phyloP scores from a whole-genome alignment of 139 green algal species.

The Coccomyxa sp. region DNA sequence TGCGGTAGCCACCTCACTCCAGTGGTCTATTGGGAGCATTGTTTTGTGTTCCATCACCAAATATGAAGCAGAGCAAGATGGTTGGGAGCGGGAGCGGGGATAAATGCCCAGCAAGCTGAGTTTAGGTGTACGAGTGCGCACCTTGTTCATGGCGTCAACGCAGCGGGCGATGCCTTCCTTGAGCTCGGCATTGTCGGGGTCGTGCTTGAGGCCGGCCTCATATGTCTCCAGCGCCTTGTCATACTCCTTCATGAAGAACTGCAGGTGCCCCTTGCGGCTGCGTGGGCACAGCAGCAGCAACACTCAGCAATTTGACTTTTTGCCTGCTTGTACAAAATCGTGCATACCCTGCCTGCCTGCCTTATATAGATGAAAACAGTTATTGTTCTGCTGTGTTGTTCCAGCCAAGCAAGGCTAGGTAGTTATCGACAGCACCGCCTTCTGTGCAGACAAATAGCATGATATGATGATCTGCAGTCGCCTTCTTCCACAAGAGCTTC shows the following conservation, averaged over 20 bases:
- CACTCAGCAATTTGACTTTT: too few relatives aligned
- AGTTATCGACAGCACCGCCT: too few relatives aligned
- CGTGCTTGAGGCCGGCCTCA: constrained; percentile 70
- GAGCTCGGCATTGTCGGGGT: constrained; percentile 90
- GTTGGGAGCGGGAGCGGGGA: too few relatives aligned
- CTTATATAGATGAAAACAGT: too few relatives aligned
- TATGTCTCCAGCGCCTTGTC: constrained; percentile 27
- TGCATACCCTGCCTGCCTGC: too few relatives aligned
- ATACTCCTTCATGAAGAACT: constrained; percentile 95
- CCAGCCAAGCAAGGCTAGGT: too few relatives aligned
- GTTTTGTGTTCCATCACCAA: neutral
- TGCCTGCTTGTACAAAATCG: too few relatives aligned
- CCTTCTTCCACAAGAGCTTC: too few relatives aligned
- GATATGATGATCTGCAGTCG: too few relatives aligned
- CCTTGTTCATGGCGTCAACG: constrained; percentile 66
- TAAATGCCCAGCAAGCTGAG: neutral
- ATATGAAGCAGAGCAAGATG: neutral
- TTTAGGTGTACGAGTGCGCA: constrained; percentile 5
- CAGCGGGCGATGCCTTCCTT: constrained; percentile 83
- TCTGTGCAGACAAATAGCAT: too few relatives aligned
- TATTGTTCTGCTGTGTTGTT: too few relatives aligned
- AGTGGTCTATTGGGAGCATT: neutral
- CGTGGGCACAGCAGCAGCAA: constrained; percentile 39
- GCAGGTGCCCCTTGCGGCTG: constrained; percentile 83
- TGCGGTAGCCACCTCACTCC: neutral